phyloP scores from a whole-genome alignment of 2,329 filamentous ascomycete genomes.

The Diaporthe velutina region DNA sequence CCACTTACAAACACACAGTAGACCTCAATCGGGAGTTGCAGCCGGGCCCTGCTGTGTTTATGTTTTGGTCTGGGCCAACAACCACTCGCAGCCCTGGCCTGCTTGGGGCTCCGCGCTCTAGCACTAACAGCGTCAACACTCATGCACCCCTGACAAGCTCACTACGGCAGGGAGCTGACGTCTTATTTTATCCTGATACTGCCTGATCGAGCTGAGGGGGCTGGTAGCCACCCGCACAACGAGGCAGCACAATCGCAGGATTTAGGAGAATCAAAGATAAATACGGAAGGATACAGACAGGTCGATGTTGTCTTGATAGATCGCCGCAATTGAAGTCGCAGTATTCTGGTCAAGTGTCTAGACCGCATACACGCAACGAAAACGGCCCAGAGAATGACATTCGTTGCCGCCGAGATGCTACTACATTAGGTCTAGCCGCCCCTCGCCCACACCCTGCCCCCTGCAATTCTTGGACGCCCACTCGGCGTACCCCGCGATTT shows the following conservation, averaged over 20 bases:
- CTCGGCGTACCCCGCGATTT: conserved; percentile 37
- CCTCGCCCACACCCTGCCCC: background rate
- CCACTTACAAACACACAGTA: conserved; percentile 11
- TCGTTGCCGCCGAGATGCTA: background rate
- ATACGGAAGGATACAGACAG: no score
- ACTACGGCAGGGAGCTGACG: background rate
- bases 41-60: conserved; percentile 24
- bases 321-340: background rate
- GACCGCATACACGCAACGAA: background rate
- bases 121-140: conserved; percentile 12
- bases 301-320: rapidly evolving
- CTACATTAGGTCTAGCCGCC: background rate
- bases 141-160: conserved; percentile 27
- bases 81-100: conserved; percentile 14
- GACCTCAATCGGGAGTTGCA: conserved; percentile 1
- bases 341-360: background rate
- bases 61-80: conserved; percentile 17
- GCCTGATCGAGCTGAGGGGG: background rate
- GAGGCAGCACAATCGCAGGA: background rate
- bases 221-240: background rate
- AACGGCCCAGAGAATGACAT: background rate
- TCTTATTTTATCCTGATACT: background rate
- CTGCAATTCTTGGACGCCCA: background rate
- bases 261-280: background rate
- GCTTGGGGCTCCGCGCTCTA: background rate